phyloP scores from a whole-genome alignment of 257 asterid species.

The Anisodus tanguticus region DNA sequence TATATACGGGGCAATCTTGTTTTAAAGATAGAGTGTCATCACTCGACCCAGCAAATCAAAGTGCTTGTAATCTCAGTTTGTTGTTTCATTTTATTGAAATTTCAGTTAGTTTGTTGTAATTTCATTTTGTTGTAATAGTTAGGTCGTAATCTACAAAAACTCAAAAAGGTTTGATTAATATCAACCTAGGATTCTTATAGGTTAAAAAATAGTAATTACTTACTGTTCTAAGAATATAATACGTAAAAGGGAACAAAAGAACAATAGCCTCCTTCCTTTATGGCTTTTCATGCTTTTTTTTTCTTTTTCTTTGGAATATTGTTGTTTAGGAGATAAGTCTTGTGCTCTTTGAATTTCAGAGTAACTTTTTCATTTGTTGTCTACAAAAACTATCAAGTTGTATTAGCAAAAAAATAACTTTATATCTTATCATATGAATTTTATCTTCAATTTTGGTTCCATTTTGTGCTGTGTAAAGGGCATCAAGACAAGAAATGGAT shows the following conservation, averaged over 20 bases:
- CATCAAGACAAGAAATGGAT: conserved; percentile 54
- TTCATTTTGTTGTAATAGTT: background rate
- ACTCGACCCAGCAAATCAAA: too few relatives aligned
- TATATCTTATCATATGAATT: background rate
- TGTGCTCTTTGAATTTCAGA: background rate
- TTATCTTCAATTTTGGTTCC: background rate
- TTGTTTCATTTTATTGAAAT: too few relatives aligned
- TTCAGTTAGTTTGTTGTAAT: background rate
- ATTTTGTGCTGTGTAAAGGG: conserved; percentile 29
- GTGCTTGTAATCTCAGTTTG: too few relatives aligned
- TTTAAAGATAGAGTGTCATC: too few relatives aligned
- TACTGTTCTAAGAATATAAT: background rate
- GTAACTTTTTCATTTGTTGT: background rate
- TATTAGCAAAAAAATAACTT: background rate
- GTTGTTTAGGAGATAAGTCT: background rate
- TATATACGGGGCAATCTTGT: too few relatives aligned
- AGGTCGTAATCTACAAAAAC: background rate
- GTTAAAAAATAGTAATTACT: background rate
- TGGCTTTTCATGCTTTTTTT: conserved; percentile 38
- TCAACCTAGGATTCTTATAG: conserved; percentile 23
- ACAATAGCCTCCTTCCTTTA: conserved; percentile 37
- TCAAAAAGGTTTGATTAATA: background rate
- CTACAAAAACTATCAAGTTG: background rate
- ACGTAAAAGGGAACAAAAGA: conserved; percentile 35
- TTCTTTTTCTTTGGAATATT: background rate